These are phyloP conservation scores for Halocafeteria seosinensis DNA, from an alignment of 108 stramenopile species.

Conservation along the genomic window DNA sequence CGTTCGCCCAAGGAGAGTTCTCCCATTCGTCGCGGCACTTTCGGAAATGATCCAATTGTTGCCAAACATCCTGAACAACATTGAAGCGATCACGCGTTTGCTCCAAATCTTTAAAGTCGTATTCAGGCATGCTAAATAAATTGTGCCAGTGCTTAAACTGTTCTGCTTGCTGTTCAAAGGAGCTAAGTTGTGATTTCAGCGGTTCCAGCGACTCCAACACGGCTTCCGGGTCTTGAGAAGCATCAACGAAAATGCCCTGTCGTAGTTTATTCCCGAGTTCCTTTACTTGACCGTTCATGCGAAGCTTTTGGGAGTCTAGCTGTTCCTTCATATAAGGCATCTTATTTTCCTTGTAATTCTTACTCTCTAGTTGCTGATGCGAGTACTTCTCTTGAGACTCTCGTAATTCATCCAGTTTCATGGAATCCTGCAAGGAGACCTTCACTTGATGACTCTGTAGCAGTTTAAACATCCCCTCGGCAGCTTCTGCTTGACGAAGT, in stretches of 20 bases:
- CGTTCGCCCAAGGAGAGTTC: slow-evolving; percentile 14
- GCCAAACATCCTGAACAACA: slow-evolving; percentile 20
- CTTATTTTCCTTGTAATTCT: slow-evolving; percentile 11
- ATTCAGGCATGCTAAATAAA: slow-evolving; percentile 26
- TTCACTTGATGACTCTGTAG: slow-evolving; percentile 21
- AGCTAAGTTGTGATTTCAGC: slow-evolving; percentile 15
- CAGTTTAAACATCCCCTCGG: slow-evolving; percentile 35
- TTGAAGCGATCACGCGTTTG: slow-evolving; percentile 18
- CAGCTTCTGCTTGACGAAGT: slow-evolving; percentile 10
- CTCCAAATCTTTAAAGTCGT: slow-evolving; percentile 22
- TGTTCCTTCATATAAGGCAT: slow-evolving; percentile 27
- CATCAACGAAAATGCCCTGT: slow-evolving; percentile 24
- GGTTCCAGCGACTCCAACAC: slow-evolving; percentile 12
- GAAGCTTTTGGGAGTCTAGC: slow-evolving; percentile 29
- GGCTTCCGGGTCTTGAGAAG: slow-evolving; percentile 11
- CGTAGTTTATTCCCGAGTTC: slow-evolving; percentile 15
- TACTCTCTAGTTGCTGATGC: slow-evolving; percentile 14
- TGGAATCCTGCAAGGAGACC: slow-evolving; percentile 27
- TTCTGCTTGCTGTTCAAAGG: slow-evolving; percentile 16
- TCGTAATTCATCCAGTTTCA: slow-evolving; percentile 30
- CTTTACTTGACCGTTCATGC: slow-evolving; percentile 26
- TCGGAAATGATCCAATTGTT: slow-evolving; percentile 18
- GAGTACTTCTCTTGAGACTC: slow-evolving; percentile 15
- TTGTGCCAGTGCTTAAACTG: slow-evolving; percentile 30
- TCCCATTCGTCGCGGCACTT: slow-evolving; percentile 22